Conservation (phyloP, 2,329 filamentous ascomycete genomes). For the Clarireedia paspali region DNA sequence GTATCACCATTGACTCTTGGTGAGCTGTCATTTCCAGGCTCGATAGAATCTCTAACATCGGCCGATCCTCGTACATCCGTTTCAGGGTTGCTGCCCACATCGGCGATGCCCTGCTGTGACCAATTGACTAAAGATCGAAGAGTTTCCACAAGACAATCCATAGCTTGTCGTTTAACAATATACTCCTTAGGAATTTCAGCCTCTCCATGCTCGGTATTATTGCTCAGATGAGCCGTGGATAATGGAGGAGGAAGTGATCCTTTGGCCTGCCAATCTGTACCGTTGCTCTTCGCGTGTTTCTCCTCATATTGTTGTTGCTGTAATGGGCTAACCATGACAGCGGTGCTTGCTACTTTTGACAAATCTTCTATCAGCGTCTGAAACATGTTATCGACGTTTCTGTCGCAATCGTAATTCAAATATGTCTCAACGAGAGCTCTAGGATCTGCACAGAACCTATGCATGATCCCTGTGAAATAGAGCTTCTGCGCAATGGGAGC, state of each 20-base stretch:
- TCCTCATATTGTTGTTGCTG: conserved; percentile 88
- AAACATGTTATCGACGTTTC: conserved; percentile 94
- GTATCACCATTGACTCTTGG: conserved; percentile 48
- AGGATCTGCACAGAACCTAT: conserved; percentile 77
- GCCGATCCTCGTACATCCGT: conserved; percentile 48
- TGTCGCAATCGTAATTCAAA: conserved; percentile 96
- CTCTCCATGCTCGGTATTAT: conserved; percentile 48
- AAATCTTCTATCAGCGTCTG: conserved; percentile 92
- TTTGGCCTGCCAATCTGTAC: conserved; percentile 76
- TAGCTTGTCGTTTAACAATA: conserved; percentile 77
- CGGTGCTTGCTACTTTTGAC: conserved; percentile 74
- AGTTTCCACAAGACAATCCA: conserved; percentile 84
- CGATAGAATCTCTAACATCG: conserved; percentile 64
- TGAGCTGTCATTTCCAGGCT: conserved; percentile 56
- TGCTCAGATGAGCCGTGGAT: conserved; percentile 41
- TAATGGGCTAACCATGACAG: conserved; percentile 64
- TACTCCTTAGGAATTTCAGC: conserved; percentile 80
- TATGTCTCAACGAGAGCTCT: conserved; percentile 90
- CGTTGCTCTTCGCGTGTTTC: conserved; percentile 48
- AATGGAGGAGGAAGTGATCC: conserved; percentile 82
- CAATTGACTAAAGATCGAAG: conserved; percentile 87
- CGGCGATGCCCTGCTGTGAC: conserved; percentile 61
- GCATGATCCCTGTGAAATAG: conserved; percentile 80
- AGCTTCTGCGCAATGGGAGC: conserved; percentile 87
- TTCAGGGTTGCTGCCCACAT: conserved; percentile 45